phyloP scores from a whole-genome alignment of 164 flowering plant species.

The Magnolia kwangsiensis region DNA sequence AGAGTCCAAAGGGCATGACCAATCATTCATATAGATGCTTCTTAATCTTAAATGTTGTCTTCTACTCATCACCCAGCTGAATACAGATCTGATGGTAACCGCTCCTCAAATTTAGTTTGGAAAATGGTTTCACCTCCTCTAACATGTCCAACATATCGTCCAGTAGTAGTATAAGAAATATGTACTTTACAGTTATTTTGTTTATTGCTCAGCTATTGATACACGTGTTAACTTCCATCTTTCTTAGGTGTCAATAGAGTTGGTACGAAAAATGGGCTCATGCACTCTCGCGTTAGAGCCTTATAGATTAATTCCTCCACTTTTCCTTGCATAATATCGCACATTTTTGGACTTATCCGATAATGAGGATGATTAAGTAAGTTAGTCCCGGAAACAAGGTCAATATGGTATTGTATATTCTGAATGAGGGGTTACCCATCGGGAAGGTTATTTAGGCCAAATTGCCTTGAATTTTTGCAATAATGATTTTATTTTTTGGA shows the following conservation, averaged over 20 bases:
- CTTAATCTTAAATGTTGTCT: not conserved
- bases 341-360: not conserved
- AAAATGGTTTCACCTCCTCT: not conserved
- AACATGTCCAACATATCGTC: not conserved
- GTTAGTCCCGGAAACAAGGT: too few relatives aligned
- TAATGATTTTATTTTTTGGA: not conserved
- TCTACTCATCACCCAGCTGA: not conserved
- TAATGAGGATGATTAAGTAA: not conserved
- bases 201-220: not conserved
- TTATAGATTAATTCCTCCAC: not conserved
- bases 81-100: not conserved
- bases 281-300: not conserved
- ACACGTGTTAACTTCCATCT: not conserved
- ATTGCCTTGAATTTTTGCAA: not conserved
- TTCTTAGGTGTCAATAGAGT: not conserved
- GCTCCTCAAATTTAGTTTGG: not conserved
- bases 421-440: not conserved
- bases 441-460: not conserved
- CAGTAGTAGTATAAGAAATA: not conserved
- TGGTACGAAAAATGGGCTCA: not conserved
- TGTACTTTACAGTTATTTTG: not conserved
- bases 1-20: not conserved
- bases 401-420: not conserved
- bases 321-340: not conserved
- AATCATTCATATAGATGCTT: not conserved